Evolutionary conservation across 495 filamentous ascomycete species (phyloP), one percentile per base, ranked within the genome.

Genomic region (Tuber aestivum): DNA sequence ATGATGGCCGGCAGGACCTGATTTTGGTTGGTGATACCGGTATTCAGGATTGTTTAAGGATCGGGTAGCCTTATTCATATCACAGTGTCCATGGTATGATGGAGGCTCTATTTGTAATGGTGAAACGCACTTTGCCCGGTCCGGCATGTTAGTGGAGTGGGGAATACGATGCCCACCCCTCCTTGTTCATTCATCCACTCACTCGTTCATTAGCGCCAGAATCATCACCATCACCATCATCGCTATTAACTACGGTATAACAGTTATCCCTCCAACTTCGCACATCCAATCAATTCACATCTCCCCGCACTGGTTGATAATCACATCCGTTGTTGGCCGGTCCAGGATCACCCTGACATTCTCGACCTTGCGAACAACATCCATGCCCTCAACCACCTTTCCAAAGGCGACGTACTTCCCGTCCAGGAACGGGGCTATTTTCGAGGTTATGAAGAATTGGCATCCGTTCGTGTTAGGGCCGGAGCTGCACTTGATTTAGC

Each of bases 331-430:
- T 72, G 91, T 92, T 14, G 95, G 95, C 79, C 92, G 90, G 76
- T 97, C 94, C 82, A 90, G 84, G 32, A 89, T 89, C 37, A 93
- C 94, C 82, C 95, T 91, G 68, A 92, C 93, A 73, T 91, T 89
- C 86, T 98, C 95, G 77, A 99, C 89, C 88, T 97, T 99, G 71
- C 83, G 86, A 50, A 97, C 89, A 16, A 97, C 89, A 50, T 98
- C 93, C 88, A 97, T 91, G 48, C 95, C 94, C 40, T 83, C 79
- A 70, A 94, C 86, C 2, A 99, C 95, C 82, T 91, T 90, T 40
- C 95, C 96, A 82, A 98, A 98, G 2, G 97, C 94, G 65, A 98
- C 94, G 82, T 99, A 96, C 84, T 97, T 97, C 78, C 89, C 89
- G 83, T 98, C 92, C n/a, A 99, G 85, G 83, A 95, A 97, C 2